Evolutionary conservation across 2,329 filamentous ascomycete genomes (phyloP), one percentile per base, ranked within the genome.

Genomic region (Colletotrichum cereale): DNA sequence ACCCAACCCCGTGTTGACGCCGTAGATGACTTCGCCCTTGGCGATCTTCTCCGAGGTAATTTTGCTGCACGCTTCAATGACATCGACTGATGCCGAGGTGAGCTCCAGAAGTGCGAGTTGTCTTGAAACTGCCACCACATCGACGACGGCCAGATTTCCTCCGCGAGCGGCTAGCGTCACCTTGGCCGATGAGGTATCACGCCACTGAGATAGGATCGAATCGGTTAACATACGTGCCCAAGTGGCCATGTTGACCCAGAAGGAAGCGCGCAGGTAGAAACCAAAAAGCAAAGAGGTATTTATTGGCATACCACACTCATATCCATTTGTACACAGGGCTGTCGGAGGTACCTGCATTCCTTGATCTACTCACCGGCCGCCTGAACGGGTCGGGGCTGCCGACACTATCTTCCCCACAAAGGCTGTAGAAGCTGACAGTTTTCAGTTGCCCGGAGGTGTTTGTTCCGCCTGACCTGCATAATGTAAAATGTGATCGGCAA

Each of bases 1-100:
- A 26, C 86, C 86, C 72, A 87, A 87, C 0, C 86, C 86, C 12
- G 86, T 88, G 67, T 84, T 88, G n/a, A 87, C 82, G 14, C 85
- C 84, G 79, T 67, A 77, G 67, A 73, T 64, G 61, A 70, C 38
- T 6, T 70, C 66, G 18, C 71, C 71, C 42, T 69, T 38, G 31
- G 40, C 57, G n/a, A 73, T 53, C 18, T 55, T 69, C 24, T 62
- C 40, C 11, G 44, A 36, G 21, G 70, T 26, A 38, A 66, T 56
- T 24, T 62, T 42, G 29, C 61, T 62, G 60, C 60, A 47, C 21
- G 60, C 60, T 62, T 62, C 42, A 11, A 63, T 55, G 61, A 48
- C 48, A 14, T 24, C 24, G 18, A 63, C 55, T 24, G 48, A 42
- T 11, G 48, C 48, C 3, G 48, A 26, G n/a, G 44, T 53, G 47